phyloP scores from a whole-genome alignment of 148 eudicot species.

The Beta vulgaris region DNA sequence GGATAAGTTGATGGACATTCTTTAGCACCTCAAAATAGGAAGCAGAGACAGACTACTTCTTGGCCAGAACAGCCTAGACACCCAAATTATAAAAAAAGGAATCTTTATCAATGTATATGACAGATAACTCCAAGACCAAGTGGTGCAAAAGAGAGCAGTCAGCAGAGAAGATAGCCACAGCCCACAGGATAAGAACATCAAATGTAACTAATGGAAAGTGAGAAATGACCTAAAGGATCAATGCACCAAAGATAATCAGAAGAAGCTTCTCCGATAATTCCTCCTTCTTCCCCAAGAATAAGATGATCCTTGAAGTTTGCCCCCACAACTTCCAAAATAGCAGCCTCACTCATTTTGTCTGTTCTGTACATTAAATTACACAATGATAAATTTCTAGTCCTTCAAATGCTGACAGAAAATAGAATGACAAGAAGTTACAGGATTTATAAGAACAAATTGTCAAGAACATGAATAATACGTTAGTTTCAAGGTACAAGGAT shows the following conservation, averaged over 20 bases:
- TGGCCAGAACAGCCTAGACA: neutral
- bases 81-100: neutral
- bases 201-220: constrained; percentile 13
- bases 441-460: neutral
- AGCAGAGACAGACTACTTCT: neutral
- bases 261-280: constrained; percentile 83
- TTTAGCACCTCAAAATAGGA: neutral
- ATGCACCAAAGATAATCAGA: constrained; percentile 99
- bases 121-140: constrained; percentile 8
- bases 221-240: constrained; percentile 80
- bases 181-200: neutral
- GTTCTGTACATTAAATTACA: constrained; percentile 63
- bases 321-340: constrained; percentile 73
- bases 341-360: constrained; percentile 91
- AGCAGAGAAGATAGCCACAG: neutral
- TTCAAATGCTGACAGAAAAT: neutral
- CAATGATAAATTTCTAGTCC: constrained; percentile 3
- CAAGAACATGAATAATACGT: neutral
- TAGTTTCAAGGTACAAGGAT: neutral
- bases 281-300: constrained; percentile 99
- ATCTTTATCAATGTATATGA: neutral
- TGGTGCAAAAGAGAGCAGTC: neutral
- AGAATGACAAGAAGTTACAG: neutral
- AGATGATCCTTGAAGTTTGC: constrained; percentile 82
- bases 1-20: neutral